Evolutionary conservation across 176 grass and related monocot genomes (phyloP).

Genomic region (Zizania latifolia): DNA sequence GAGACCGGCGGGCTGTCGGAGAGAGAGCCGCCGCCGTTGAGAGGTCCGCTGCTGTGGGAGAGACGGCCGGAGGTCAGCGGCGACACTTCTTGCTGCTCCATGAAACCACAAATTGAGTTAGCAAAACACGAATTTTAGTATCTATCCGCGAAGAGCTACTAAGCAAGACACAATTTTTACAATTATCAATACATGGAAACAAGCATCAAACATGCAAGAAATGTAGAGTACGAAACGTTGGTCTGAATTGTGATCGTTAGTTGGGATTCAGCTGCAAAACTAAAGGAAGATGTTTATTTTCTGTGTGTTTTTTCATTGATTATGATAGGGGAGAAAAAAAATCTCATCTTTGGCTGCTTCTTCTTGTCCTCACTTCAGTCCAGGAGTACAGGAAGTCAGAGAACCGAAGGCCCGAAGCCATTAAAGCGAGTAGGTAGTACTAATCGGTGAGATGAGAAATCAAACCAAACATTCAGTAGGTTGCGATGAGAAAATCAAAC

Average conservation of each 20-base stretch:
- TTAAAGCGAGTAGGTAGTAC: conserved; percentile 14
- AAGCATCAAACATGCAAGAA: not conserved
- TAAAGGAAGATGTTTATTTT: not conserved
- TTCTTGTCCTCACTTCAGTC: conserved; percentile 30
- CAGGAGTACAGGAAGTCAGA: conserved; percentile 23
- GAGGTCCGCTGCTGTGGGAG: conserved; percentile 94
- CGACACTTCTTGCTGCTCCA: conserved; percentile 53
- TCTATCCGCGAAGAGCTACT: not conserved
- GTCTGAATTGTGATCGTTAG: not conserved
- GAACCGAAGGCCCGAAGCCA: conserved; percentile 11
- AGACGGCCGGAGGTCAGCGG: conserved; percentile 93
- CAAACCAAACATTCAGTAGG: not conserved
- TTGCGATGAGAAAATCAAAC: conserved; percentile 5
- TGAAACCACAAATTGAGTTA: not conserved
- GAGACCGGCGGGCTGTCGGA: conserved; percentile 93
- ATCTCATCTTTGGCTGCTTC: conserved; percentile 27
- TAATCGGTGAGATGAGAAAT: not conserved
- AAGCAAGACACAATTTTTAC: not conserved
- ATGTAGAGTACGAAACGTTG: not conserved
- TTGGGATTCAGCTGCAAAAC: not conserved
- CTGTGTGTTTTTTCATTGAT: not conserved
- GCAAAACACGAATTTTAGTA: not conserved
- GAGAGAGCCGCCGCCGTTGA: conserved; percentile 80
- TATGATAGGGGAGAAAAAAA: not conserved
- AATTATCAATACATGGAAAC: not conserved